Conservation (phyloP, 2,329 filamentous ascomycete genomes). For the Fusarium irregulare region DNA sequence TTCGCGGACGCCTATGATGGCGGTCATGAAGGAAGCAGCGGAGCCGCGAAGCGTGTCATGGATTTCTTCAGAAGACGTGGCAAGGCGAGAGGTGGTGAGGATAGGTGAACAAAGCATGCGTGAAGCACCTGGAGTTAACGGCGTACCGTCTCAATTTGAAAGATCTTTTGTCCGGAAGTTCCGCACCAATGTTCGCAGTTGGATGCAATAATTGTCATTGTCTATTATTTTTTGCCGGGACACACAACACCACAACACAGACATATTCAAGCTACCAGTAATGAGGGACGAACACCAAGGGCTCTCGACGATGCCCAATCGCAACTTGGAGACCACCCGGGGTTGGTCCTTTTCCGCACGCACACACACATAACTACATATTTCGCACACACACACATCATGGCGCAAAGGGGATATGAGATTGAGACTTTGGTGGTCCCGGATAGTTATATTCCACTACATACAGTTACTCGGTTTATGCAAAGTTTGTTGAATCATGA, state of each 20-base stretch:
- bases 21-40: conserved; percentile 83
- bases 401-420: conserved; percentile 43
- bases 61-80: conserved; percentile 95
- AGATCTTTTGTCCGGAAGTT: conserved; percentile 42
- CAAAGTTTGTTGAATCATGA: conserved; percentile 39
- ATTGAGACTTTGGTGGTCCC: conserved; percentile 43
- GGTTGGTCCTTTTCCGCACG: conserved; percentile 32
- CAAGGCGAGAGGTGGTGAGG: conserved; percentile 74
- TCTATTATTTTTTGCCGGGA: conserved; percentile 42
- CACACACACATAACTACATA: conserved; percentile 27
- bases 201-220: conserved; percentile 46
- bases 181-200: conserved; percentile 40
- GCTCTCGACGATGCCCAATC: conserved; percentile 38
- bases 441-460: conserved; percentile 43
- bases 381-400: conserved; percentile 37
- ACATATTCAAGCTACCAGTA: conserved; percentile 42
- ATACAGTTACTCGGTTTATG: conserved; percentile 40
- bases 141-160: conserved; percentile 40
- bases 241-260: conserved; percentile 34
- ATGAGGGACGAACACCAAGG: conserved; percentile 44
- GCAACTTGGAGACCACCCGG: conserved; percentile 36
- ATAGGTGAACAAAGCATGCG: conserved; percentile 55
- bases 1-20: conserved; percentile 93
- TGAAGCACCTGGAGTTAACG: conserved; percentile 40
- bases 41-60: conserved; percentile 93